Conservation (phyloP, 1,139 yeast species). For the Pichia sp. region DNA sequence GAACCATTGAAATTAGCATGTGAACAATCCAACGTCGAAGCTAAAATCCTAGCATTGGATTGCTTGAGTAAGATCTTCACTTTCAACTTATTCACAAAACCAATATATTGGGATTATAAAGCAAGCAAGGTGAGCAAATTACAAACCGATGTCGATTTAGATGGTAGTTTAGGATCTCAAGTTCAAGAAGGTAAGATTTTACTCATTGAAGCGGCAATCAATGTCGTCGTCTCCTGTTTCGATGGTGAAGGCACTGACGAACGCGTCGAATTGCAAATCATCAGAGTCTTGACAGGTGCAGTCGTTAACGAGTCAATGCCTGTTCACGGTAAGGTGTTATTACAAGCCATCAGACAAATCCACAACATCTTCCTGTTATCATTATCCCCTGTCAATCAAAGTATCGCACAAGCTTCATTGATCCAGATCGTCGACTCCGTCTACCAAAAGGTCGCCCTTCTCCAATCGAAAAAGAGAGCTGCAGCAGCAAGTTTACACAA, state of each 20-base stretch:
- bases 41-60: conserved; percentile 59
- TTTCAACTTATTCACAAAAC: conserved; percentile 57
- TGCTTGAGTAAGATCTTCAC: conserved; percentile 66
- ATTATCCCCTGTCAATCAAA: conserved; percentile 78
- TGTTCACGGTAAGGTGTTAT: conserved; percentile 85
- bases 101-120: conserved; percentile 36
- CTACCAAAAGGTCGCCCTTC: conserved; percentile 63
- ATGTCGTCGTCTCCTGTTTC: conserved; percentile 81
- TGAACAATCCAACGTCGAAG: conserved; percentile 45
- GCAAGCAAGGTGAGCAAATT: conserved; percentile 22
- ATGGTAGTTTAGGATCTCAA: conserved; percentile 37
- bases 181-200: conserved; percentile 46
- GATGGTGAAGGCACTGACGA: conserved; percentile 93
- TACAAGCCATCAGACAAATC: conserved; percentile 90
- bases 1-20: conserved; percentile 65
- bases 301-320: conserved; percentile 77
- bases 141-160: conserved; percentile 34
- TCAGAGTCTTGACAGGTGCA: conserved; percentile 88
- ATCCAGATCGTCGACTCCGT: conserved; percentile 88
- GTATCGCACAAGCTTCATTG: conserved; percentile 92
- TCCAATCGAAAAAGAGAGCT: conserved; percentile 18
- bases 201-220: conserved; percentile 80
- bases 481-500: background rate
- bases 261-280: conserved; percentile 85
- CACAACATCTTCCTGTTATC: conserved; percentile 91